Base-by-base conservation (phyloP, 139 green algal species). In the Spirogloea muscicola region DNA sequence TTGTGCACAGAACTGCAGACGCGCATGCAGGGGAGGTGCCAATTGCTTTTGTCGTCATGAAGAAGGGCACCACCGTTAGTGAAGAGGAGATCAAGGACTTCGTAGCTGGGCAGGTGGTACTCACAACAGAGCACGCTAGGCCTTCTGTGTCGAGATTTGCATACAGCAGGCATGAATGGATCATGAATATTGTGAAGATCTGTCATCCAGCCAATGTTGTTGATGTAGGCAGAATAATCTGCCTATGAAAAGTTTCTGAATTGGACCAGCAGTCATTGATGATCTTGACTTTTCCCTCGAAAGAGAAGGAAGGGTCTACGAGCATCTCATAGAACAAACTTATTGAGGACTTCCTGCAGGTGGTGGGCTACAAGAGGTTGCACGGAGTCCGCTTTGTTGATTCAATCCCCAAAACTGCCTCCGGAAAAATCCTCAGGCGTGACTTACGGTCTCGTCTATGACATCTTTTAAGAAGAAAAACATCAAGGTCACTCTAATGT, bases 11-110 rank as follows among this genome's bases (percentile, higher is more conserved):
- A 31, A 66, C 36, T 16, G 9, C 57, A 27, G 48, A 79, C 34
- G 58, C 39, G 57, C 58, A 79, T 40, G 70, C 70, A 40, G 70
- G 70, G 37, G 70, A 79, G 57, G 21, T 79, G 55, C 70, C 70
- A 13, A 40, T 79, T 2, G 70, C 39, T 2, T 79, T 79, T 60
- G 58, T 79, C 3, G 58, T 72, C 40, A 71, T 13, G 3, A 29
- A 4, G 3, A n/a, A 3, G 13, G 44, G 44, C 37, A 52, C 27
- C 18, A 34, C 13, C 33, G 42, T 75, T 9, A 69, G 16, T 4
- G 68, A 77, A 37, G 18, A 66, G 31, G 55, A 68, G 3, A 13
- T 77, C 29, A 72, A 65, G 68, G 68, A 77, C 7, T 77, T 61
- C 49, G 34, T 68, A 18, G 68, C 68, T 2, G 33, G 36, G 3